Percentiles rank a stretch among this genome's conserved stretches.
Conservation (phyloP, 2,329 filamentous ascomycete species). For the Scleromitrula shiraiana region DNA sequence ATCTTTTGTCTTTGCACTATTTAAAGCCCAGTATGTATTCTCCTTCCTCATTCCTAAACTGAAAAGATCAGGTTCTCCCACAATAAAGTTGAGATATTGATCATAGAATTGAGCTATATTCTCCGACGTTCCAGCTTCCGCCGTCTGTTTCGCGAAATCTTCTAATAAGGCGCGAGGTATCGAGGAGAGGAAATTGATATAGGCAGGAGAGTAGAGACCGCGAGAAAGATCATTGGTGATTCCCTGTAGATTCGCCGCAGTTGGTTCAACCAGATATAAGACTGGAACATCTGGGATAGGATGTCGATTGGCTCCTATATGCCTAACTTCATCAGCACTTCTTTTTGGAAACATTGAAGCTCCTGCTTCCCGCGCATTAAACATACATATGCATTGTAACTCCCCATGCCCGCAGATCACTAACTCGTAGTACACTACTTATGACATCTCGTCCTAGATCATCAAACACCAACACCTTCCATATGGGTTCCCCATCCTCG, state of each 20-base stretch:
- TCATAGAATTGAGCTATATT: slow-evolving; percentile 89
- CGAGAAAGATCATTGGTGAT: slow-evolving; percentile 83
- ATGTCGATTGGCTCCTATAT: slow-evolving; percentile 73
- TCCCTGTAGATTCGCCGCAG: slow-evolving; percentile 64
- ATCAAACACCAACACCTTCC: slow-evolving; percentile 97
- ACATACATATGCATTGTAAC: slow-evolving; percentile 88
- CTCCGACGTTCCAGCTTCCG: slow-evolving; percentile 75
- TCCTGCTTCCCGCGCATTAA: neutral
- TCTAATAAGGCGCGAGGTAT: slow-evolving; percentile 85
- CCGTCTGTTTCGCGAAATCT: slow-evolving; percentile 87
- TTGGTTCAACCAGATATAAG: slow-evolving; percentile 93
- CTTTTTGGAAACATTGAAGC: neutral
- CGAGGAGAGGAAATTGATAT: slow-evolving; percentile 95
- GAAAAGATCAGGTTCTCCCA: slow-evolving; percentile 91
- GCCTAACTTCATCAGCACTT: slow-evolving; percentile 42
- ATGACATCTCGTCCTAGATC: slow-evolving; percentile 88
- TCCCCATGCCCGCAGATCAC: slow-evolving; percentile 87
- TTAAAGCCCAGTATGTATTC: slow-evolving; percentile 90
- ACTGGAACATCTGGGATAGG: slow-evolving; percentile 94
- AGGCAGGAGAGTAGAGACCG: slow-evolving; percentile 84
- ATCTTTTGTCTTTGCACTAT: slow-evolving; percentile 85
- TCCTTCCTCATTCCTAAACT: slow-evolving; percentile 86
- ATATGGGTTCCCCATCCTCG: slow-evolving; percentile 84
- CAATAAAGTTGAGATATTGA: slow-evolving; percentile 96
- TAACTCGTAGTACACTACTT: slow-evolving; percentile 89